Conservation (phyloP, 164 flowering plant genomes). For the Nymphaea thermarum region DNA sequence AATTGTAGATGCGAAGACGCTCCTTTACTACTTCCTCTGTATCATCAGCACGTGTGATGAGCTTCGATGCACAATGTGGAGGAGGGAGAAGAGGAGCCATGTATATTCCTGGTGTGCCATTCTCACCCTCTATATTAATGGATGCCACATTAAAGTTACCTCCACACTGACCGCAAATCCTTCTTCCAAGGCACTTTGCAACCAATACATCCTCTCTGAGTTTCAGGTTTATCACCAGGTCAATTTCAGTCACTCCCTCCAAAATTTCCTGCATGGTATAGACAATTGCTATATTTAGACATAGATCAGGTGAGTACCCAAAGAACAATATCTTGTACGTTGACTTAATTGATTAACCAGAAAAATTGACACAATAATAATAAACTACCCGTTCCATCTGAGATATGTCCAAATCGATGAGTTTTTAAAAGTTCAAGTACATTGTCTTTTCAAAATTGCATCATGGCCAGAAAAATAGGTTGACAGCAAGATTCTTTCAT, state of each 20-base stretch:
- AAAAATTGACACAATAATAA: no score
- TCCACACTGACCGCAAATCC: slow-evolving; percentile 84
- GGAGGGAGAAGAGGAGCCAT: slow-evolving; percentile 97
- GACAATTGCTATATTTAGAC: no score
- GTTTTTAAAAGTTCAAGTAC: not conserved
- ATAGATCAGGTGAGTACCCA: no score
- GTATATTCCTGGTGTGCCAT: slow-evolving; percentile 64
- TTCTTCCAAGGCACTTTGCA: slow-evolving; percentile 91
- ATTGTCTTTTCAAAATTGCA: no score
- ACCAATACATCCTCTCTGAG: slow-evolving; percentile 75
- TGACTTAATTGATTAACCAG: not conserved
- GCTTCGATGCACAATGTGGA: slow-evolving; percentile 63
- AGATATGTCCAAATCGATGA: not conserved
- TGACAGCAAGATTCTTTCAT: no score
- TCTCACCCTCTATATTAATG: slow-evolving; percentile 60
- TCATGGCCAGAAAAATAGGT: no score
- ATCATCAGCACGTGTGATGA: slow-evolving; percentile 81
- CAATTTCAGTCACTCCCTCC: slow-evolving; percentile 77
- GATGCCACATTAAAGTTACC: slow-evolving; percentile 66
- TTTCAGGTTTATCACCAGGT: slow-evolving; percentile 76
- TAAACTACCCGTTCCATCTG: no score
- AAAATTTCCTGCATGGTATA: slow-evolving; percentile 57
- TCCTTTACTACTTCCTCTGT: slow-evolving; percentile 75
- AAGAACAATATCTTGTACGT: not conserved
- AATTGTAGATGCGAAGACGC: slow-evolving; percentile 60